Evolutionary conservation across 169 alveolate species (phyloP).

Genomic region (Fabrea salina): DNA sequence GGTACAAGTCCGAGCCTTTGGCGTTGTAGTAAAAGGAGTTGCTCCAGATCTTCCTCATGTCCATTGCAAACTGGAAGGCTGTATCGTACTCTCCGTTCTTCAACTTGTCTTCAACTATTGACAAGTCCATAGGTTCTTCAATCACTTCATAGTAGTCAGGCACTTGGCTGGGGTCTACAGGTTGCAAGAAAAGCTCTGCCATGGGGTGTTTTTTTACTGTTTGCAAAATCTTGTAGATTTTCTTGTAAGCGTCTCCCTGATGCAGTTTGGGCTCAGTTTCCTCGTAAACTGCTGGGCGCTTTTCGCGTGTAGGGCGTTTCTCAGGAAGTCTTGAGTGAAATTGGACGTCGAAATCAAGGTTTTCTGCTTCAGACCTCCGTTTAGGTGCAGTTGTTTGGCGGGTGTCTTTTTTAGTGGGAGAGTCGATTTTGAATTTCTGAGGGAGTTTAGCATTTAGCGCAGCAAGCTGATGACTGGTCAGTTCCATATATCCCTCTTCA

Average conservation of each 20-base stretch:
- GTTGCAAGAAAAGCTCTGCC: not conserved
- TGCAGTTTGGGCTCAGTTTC: not conserved
- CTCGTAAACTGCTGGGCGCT: too few relatives aligned
- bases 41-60: not conserved
- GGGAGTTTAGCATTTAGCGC: not conserved
- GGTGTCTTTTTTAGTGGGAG: not conserved
- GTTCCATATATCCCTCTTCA: too few relatives aligned
- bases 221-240: not conserved
- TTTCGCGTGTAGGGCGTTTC: not conserved
- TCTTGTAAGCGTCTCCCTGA: constrained; percentile 13
- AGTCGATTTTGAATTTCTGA: not conserved
- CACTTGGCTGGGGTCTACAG: not conserved
- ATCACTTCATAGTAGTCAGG: not conserved
- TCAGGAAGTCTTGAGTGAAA: constrained; percentile 17
- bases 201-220: not conserved
- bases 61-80: not conserved
- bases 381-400: not conserved
- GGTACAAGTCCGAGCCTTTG: not conserved
- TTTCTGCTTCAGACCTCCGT: constrained; percentile 1
- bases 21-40: not conserved
- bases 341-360: not conserved
- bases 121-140: constrained; percentile 14
- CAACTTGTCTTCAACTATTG: constrained; percentile 12
- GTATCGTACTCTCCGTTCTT: not conserved
- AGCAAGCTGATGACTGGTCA: not conserved